Percentiles rank a stretch among this genome's conserved stretches.
These are phyloP conservation scores for Mikania micrantha DNA, from an alignment of 129 eudicot genomes.

Conservation along the genomic window DNA sequence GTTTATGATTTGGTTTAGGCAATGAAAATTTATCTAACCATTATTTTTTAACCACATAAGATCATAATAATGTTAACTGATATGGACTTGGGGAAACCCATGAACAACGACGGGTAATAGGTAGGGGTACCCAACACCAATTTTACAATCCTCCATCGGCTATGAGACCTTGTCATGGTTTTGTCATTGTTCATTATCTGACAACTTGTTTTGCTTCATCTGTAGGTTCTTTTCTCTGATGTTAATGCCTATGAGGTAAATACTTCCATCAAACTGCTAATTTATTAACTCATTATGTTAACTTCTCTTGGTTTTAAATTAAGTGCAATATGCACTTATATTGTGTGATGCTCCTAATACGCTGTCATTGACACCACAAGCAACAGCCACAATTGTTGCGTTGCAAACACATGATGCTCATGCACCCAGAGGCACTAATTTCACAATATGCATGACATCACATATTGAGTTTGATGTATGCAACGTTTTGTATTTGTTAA, in stretches of 20 bases:
- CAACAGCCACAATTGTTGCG: too few relatives aligned
- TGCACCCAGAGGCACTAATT: too few relatives aligned
- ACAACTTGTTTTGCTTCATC: not conserved
- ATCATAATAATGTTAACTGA: not conserved
- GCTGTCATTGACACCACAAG: too few relatives aligned
- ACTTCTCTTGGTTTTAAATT: too few relatives aligned
- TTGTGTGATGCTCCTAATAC: too few relatives aligned
- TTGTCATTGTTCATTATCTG: not conserved
- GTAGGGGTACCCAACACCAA: not conserved
- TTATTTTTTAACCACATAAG: not conserved
- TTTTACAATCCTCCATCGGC: not conserved
- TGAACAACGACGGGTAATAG: not conserved
- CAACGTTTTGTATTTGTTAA: too few relatives aligned
- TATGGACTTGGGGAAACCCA: too few relatives aligned
- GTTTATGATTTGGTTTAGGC: not conserved
- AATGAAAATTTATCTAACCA: not conserved
- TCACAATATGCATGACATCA: too few relatives aligned
- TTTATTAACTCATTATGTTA: not conserved
- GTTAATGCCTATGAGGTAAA: conserved; percentile 48
- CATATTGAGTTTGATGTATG: too few relatives aligned
- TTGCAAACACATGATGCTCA: too few relatives aligned
- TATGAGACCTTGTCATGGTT: not conserved
- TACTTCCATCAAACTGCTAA: not conserved
- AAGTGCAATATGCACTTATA: too few relatives aligned
- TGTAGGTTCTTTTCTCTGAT: conserved; percentile 94